Conservation (phyloP, 2,329 filamentous ascomycete species). For the Neonectria sp. region DNA sequence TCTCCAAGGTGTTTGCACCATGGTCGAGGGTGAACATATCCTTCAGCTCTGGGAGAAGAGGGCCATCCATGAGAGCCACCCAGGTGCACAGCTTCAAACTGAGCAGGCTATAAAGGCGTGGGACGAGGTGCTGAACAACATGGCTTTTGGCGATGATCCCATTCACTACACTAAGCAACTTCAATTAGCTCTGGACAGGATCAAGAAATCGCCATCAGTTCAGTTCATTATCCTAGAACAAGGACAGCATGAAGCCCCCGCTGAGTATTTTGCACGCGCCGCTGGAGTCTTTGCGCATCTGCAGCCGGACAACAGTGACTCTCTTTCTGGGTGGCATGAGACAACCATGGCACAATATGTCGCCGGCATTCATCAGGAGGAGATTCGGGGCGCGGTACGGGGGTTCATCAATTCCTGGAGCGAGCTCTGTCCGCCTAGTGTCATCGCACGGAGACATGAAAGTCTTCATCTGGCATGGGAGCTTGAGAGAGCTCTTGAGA, state of each 20-base stretch:
- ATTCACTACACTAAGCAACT: conserved; percentile 68
- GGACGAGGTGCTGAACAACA: conserved; percentile 59
- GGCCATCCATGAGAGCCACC: conserved; percentile 37
- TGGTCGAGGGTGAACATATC: conserved; percentile 71
- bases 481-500: conserved; percentile 68
- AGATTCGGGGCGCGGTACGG: conserved; percentile 61
- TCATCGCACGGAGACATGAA: conserved; percentile 66
- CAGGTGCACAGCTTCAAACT: conserved; percentile 46
- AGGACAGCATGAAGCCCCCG: conserved; percentile 65
- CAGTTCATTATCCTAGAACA: conserved; percentile 70
- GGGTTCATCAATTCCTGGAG: conserved; percentile 31
- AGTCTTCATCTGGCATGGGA: conserved; percentile 69
- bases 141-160: conserved; percentile 62
- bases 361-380: conserved; percentile 64
- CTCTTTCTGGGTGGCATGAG: conserved; percentile 21
- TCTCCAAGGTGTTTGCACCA: conserved; percentile 67
- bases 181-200: conserved; percentile 60
- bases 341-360: conserved; percentile 63
- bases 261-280: conserved; percentile 64
- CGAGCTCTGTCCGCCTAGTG: conserved; percentile 53
- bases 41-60: conserved; percentile 57
- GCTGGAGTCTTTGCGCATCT: conserved; percentile 42
- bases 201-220: conserved; percentile 68
- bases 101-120: conserved; percentile 60
- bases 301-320: conserved; percentile 23